Conservation (phyloP, 768 basidiomycete species). For the Tylopilus felleus region DNA sequence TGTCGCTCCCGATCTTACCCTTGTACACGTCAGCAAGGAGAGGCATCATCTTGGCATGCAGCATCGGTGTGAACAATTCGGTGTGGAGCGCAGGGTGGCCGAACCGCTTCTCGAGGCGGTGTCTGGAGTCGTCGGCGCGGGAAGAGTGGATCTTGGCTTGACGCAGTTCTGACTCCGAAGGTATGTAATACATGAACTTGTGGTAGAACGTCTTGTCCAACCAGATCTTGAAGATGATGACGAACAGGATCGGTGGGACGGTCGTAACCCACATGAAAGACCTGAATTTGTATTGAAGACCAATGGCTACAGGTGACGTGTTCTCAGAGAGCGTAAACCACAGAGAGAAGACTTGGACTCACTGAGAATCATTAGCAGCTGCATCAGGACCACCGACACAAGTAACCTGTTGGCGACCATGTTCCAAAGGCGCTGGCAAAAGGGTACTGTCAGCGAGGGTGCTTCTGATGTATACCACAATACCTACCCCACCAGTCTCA, state of each 20-base stretch:
- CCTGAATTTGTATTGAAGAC: conserved; percentile 71
- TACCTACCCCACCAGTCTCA: conserved; percentile 88
- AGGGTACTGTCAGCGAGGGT: neutral
- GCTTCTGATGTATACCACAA: neutral
- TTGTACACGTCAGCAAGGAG: conserved; percentile 71
- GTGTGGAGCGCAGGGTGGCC: conserved; percentile 89
- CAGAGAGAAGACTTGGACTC: conserved; percentile 30
- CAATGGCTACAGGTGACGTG: conserved; percentile 56
- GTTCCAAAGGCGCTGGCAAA: conserved; percentile 81
- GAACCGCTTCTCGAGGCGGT: conserved; percentile 86
- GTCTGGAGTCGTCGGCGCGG: conserved; percentile 64
- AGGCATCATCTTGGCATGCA: conserved; percentile 83
- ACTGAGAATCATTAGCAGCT: conserved; percentile 84
- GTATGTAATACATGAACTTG: conserved; percentile 80
- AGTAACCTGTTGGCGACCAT: conserved; percentile 88
- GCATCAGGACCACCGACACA: conserved; percentile 80
- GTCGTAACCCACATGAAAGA: conserved; percentile 78
- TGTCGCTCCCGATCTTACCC: conserved; percentile 62
- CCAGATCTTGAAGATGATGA: conserved; percentile 82
- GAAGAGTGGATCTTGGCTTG: conserved; percentile 74
- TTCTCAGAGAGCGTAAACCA: neutral
- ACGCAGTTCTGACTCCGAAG: conserved; percentile 73
- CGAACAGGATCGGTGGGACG: conserved; percentile 82
- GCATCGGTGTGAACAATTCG: conserved; percentile 85
- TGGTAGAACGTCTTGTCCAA: conserved; percentile 64